Evolutionary conservation across 331 rosid species (phyloP).

Genomic region (Malus hybrid): DNA sequence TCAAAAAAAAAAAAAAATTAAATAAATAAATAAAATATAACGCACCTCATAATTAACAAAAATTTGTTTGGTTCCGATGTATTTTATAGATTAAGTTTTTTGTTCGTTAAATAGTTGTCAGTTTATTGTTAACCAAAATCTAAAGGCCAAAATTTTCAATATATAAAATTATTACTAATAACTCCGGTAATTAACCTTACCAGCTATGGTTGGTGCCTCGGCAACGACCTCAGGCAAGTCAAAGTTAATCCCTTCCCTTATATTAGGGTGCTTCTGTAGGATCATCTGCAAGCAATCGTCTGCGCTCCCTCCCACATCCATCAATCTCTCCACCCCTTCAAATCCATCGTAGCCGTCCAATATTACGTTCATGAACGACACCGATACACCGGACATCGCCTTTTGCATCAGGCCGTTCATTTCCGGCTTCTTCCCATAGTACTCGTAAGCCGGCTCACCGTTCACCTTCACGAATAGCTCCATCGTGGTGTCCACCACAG

Average conservation of each 20-base stretch:
- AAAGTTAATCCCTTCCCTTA: conserved; percentile 61
- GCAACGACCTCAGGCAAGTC: conserved; percentile 84
- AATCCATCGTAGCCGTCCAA: conserved; percentile 62
- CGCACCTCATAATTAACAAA: no score
- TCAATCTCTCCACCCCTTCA: conserved; percentile 44
- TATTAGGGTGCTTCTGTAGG: conserved; percentile 37
- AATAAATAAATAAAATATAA: no score
- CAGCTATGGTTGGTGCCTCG: conserved; percentile 50
- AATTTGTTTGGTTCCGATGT: no score
- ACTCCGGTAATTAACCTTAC: conserved; percentile 10
- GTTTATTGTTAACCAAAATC: no score
- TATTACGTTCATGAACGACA: conserved; percentile 66
- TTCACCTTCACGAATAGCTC: conserved; percentile 83
- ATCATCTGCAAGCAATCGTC: conserved; percentile 88
- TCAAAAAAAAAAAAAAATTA: no score
- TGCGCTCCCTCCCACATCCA: conserved; percentile 89
- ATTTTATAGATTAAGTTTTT: no score
- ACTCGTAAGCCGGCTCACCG: conserved; percentile 58
- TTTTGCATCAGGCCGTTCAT: conserved; percentile 76
- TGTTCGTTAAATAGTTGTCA: no score
- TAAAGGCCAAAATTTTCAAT: no score
- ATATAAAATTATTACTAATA: neutral
- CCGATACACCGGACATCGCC: conserved; percentile 85
- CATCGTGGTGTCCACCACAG: conserved; percentile 52
- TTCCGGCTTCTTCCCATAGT: conserved; percentile 58